Conservation (phyloP, 768 basidiomycete genomes). For the Lactarius evosmus region DNA sequence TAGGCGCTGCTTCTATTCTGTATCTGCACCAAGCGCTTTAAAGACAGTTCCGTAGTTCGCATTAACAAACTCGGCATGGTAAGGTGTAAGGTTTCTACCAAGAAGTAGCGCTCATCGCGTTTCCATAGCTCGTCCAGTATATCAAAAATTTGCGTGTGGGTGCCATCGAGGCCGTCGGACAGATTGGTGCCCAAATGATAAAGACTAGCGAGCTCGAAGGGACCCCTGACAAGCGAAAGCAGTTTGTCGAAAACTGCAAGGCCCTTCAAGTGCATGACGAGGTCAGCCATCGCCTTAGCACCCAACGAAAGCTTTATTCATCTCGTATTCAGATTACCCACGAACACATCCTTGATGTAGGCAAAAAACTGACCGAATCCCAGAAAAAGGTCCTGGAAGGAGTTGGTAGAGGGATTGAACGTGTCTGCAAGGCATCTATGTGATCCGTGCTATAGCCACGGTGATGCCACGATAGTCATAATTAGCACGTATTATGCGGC, state of each 20-base stretch:
- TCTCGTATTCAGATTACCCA: constrained; percentile 50
- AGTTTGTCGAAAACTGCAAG: constrained; percentile 50
- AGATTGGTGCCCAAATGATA: constrained; percentile 53
- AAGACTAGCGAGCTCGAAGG: constrained; percentile 51
- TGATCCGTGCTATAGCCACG: constrained; percentile 5
- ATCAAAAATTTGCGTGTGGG: constrained; percentile 60
- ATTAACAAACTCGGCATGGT: constrained; percentile 71
- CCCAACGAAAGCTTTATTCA: not conserved
- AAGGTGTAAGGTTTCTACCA: constrained; percentile 31
- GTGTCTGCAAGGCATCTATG: constrained; percentile 42
- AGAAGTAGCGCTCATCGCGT: constrained; percentile 9
- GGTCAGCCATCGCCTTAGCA: constrained; percentile 32
- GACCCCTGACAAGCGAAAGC: constrained; percentile 50
- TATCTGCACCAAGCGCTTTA: constrained; percentile 73
- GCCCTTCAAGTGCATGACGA: constrained; percentile 37
- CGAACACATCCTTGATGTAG: constrained; percentile 58
- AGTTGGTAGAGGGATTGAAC: constrained; percentile 64
- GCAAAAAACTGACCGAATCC: constrained; percentile 65
- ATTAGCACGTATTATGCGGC: not conserved
- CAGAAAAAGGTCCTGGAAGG: constrained; percentile 72
- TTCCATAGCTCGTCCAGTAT: constrained; percentile 57
- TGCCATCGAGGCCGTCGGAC: constrained; percentile 50
- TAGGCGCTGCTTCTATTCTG: constrained; percentile 72
- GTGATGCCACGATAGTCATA: not conserved
- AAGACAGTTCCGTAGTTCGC: constrained; percentile 63